phyloP scores from a whole-genome alignment of 768 basidiomycete species.

The Daedaleopsis nitida region DNA sequence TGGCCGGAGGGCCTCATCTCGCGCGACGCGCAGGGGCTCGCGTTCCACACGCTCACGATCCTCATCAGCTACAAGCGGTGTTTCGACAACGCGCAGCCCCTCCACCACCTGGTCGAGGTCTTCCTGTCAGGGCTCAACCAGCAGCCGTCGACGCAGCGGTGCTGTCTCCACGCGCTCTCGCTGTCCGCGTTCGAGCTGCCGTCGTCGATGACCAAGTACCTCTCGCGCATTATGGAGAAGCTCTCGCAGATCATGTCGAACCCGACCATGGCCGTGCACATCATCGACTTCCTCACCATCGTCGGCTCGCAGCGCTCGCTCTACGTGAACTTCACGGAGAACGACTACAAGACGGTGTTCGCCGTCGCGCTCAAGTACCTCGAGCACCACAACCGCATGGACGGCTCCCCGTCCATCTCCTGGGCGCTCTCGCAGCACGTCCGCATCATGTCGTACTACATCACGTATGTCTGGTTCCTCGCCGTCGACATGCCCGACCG shows the following conservation, averaged over 20 bases:
- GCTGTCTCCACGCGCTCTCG: conserved; percentile 87
- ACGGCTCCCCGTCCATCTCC: conserved; percentile 60
- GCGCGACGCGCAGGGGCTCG: conserved; percentile 85
- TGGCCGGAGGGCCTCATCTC: conserved; percentile 66
- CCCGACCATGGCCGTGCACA: conserved; percentile 92
- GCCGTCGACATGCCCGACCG: conserved; percentile 83
- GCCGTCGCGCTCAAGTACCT: conserved; percentile 93
- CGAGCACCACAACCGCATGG: conserved; percentile 78
- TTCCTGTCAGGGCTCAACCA: conserved; percentile 71
- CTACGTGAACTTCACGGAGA: conserved; percentile 89
- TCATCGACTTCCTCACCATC: conserved; percentile 87
- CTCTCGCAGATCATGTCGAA: conserved; percentile 94
- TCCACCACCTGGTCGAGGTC: conserved; percentile 72
- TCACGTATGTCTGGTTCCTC: conserved; percentile 94
- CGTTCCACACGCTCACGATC: conserved; percentile 85
- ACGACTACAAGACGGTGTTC: conserved; percentile 91
- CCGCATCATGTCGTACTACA: conserved; percentile 84
- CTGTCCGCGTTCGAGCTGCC: conserved; percentile 87
- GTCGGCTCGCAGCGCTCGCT: conserved; percentile 79
- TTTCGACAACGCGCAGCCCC: conserved; percentile 62
- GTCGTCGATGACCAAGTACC: conserved; percentile 73
- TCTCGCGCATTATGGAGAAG: conserved; percentile 82
- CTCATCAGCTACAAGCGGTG: conserved; percentile 84
- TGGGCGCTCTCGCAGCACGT: conserved; percentile 93
- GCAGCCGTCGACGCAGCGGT: conserved; percentile 77